phyloP scores from a whole-genome alignment of 1,284 basidiomycete genomes.

The Tausonia pullulans region DNA sequence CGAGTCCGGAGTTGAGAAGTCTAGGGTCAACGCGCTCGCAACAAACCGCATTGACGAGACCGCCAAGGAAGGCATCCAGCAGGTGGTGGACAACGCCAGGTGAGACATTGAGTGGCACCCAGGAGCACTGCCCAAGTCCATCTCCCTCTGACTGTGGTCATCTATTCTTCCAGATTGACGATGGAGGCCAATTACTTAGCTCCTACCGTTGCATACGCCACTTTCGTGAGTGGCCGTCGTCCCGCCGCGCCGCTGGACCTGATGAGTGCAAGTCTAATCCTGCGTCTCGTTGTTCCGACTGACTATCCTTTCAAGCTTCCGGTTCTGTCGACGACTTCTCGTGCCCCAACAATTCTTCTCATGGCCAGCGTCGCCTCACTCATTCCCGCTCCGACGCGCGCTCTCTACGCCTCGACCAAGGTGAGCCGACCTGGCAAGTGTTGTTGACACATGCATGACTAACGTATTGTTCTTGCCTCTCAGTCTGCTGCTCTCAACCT shows the following conservation, averaged over 20 bases:
- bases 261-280: not conserved
- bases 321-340: constrained; percentile 55
- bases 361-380: constrained; percentile 69
- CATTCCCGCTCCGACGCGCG: constrained; percentile 73
- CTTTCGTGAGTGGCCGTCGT: too few species aligned
- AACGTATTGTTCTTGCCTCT: too few species aligned
- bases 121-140: too few species aligned
- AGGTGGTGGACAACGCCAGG: constrained; percentile 32
- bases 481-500: constrained; percentile 64
- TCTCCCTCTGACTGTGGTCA: not conserved
- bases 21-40: too few species aligned
- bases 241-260: constrained; percentile 17
- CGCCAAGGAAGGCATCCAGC: constrained; percentile 29
- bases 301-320: constrained; percentile 50
- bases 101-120: constrained; percentile 10
- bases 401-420: constrained; percentile 77
- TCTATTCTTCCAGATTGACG: not conserved
- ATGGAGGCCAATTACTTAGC: constrained; percentile 39
- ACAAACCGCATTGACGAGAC: constrained; percentile 13
- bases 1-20: not conserved
- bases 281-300: not conserved
- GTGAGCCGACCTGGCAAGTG: too few species aligned
- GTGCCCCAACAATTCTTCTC: constrained; percentile 61
- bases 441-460: too few species aligned
- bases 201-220: constrained; percentile 37